Conservation (phyloP, 2,329 filamentous ascomycete species). For the Penicillium sclerotigenum region DNA sequence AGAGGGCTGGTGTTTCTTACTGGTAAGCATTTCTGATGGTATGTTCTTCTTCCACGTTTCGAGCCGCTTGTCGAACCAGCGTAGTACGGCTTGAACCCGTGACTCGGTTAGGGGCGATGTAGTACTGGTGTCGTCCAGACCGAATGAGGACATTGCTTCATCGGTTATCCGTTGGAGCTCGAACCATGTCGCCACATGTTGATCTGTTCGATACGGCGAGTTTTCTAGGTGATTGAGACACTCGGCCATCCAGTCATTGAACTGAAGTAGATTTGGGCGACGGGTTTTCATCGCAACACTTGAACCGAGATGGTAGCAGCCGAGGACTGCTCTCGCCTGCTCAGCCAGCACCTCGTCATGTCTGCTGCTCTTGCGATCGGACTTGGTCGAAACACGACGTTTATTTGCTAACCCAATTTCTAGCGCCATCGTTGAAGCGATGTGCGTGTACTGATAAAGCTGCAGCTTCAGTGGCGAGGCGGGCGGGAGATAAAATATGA, state of each 20-base stretch:
- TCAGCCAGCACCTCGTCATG: slow-evolving; percentile 33
- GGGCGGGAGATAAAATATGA: slow-evolving; percentile 51
- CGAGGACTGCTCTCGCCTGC: slow-evolving; percentile 34
- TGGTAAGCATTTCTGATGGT: slow-evolving; percentile 28
- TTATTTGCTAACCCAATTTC: slow-evolving; percentile 42
- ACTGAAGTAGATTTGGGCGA: slow-evolving; percentile 35
- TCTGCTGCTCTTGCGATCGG: slow-evolving; percentile 14
- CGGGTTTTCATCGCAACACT: slow-evolving; percentile 39
- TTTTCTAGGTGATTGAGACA: slow-evolving; percentile 30
- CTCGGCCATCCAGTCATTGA: slow-evolving; percentile 38
- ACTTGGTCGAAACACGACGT: slow-evolving; percentile 24
- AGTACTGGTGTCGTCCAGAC: slow-evolving; percentile 36
- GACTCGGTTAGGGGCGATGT: slow-evolving; percentile 32
- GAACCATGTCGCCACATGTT: slow-evolving; percentile 35
- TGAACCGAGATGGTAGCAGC: slow-evolving; percentile 36
- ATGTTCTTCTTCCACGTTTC: slow-evolving; percentile 33
- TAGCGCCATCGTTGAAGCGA: slow-evolving; percentile 52
- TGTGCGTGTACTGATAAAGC: slow-evolving; percentile 53
- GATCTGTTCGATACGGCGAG: slow-evolving; percentile 31
- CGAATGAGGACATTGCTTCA: slow-evolving; percentile 36
- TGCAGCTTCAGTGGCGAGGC: slow-evolving; percentile 48
- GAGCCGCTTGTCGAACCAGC: slow-evolving; percentile 38
- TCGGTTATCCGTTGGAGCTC: slow-evolving; percentile 35
- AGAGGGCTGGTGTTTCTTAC: slow-evolving; percentile 16
- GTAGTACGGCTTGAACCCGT: slow-evolving; percentile 33